Percentiles rank a stretch among this genome's conserved stretches.
These are phyloP conservation scores for Cytospora schulzeri DNA, from an alignment of 2,329 filamentous ascomycete species.

Conservation along the genomic window DNA sequence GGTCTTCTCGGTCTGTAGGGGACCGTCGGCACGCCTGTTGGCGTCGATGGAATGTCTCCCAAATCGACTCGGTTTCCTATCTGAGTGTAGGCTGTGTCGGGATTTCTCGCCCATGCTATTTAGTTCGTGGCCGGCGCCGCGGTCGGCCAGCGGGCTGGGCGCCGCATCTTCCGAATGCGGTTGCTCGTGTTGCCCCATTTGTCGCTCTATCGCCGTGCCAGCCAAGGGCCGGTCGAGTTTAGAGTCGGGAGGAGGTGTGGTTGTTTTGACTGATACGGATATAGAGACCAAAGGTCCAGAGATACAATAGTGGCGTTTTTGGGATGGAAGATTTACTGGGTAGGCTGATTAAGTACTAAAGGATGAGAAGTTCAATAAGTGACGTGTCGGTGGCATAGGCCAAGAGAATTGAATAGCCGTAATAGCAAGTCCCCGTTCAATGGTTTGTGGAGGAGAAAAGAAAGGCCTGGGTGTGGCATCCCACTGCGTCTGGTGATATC, in stretches of 20 bases:
- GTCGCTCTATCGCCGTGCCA: background rate
- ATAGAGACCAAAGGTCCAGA: background rate
- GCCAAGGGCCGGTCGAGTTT: background rate
- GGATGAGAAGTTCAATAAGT: background rate
- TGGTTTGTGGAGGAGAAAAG: background rate
- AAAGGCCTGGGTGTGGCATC: background rate
- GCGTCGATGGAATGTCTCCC: constrained; percentile 23
- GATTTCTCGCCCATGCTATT: constrained; percentile 1
- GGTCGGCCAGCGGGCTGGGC: background rate
- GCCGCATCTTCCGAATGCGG: background rate
- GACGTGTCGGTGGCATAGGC: constrained; percentile 1
- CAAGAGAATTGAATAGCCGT: background rate
- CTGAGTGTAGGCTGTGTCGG: constrained; percentile 15
- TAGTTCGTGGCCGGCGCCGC: background rate
- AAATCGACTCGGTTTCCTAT: constrained; percentile 1
- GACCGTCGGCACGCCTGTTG: background rate
- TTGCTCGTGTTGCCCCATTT: background rate
- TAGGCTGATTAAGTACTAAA: background rate
- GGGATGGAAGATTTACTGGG: background rate
- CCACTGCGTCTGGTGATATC: background rate
- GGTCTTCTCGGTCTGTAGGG: background rate
- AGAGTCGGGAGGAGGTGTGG: background rate
- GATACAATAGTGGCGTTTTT: too few species aligned
- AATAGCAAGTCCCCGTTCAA: background rate
- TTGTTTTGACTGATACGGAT: background rate